Base-by-base conservation (phyloP, 441 rosid species). In the Populus trichocarpa region DNA sequence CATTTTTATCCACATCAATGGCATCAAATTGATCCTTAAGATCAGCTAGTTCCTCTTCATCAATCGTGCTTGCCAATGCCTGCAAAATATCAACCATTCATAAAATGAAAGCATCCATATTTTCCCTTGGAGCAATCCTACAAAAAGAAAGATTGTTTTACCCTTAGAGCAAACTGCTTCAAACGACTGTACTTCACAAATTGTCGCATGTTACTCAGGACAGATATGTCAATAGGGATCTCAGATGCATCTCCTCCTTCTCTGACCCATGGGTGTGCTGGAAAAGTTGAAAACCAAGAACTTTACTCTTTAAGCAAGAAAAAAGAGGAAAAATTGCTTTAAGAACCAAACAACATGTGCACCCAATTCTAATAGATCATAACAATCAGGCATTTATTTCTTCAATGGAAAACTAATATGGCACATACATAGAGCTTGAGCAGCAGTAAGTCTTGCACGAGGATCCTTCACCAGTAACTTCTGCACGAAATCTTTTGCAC, bases 171-270 rank as follows among this genome's bases (percentile, higher is more conserved):
- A 83, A 96, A 86, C 79, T 94, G 99, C 75, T 96, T 94, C 86
- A 96, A 82, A 23, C 96, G 96, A 82, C 98, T 92, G 78, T 90
- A 94, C 88, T 88, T 94, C 40, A 96, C 99, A 86, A 96, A 96
- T 82, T 93, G 93, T 66, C 98, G 90, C 91, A 96, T 87, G 72
- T 94, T 93, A 75, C 83, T 89, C 40, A 94, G 90, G 78, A 94
- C 97, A 66, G 94, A 96, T 80, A 96, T 96, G 84, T 96, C 98
- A 71, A 93, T 89, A n/a, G 99, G 98, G 76, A 96, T 94, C 83
- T 96, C 98, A n/a, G 98, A 90, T 74, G 98, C 99, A 70, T 79
- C 84, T 72, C 98, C 99, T 76, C 97, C 99, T 88, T 94, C 99
- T 86, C 95, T 91, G 67, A 96, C 97, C 98, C 99, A 96, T 70